These are phyloP conservation scores for Hermanozyma aechmeae DNA, from an alignment of 805 yeast genomes.

Conservation along the genomic window DNA sequence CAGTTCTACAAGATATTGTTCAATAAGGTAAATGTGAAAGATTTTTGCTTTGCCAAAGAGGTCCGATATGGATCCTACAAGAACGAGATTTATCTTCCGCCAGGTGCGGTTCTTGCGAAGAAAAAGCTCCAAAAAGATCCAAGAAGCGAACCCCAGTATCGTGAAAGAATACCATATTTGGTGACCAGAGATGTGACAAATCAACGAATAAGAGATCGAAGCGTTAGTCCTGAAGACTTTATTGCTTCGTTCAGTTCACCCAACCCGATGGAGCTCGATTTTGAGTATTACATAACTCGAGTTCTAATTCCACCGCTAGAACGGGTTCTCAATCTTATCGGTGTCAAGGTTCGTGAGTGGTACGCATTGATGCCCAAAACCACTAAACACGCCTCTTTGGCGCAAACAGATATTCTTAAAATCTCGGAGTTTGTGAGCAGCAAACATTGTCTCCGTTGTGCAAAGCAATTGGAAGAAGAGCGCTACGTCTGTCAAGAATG, in stretches of 20 bases:
- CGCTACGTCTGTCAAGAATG: constrained; percentile 13
- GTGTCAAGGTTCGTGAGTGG: constrained; percentile 77
- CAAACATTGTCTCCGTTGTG: constrained; percentile 7
- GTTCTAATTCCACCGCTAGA: constrained; percentile 86
- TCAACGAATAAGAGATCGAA: constrained; percentile 62
- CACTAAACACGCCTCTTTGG: constrained; percentile 4
- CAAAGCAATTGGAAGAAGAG: constrained; percentile 3
- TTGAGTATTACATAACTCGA: constrained; percentile 77
- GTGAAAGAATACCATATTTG: constrained; percentile 81
- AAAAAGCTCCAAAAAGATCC: constrained; percentile 54
- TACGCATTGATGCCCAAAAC: constrained; percentile 52
- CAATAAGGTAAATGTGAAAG: constrained; percentile 63
- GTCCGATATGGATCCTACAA: constrained; percentile 81
- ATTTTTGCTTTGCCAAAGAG: constrained; percentile 87
- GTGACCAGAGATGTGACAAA: constrained; percentile 52
- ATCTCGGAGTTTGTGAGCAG: constrained; percentile 5
- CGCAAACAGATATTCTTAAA: constrained; percentile 5
- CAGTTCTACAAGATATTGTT: constrained; percentile 60
- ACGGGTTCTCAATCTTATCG: constrained; percentile 70
- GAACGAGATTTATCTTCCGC: constrained; percentile 65
- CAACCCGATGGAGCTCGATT: constrained; percentile 48
- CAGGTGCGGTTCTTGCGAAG: constrained; percentile 82
- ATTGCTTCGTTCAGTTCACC: constrained; percentile 25
- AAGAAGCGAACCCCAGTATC: constrained; percentile 76
- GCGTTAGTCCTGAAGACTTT: constrained; percentile 70